Percentiles rank a stretch among this genome's conserved stretches.
phyloP scores from a whole-genome alignment of 2,329 filamentous ascomycete genomes.

The Aspergillus vadensis region DNA sequence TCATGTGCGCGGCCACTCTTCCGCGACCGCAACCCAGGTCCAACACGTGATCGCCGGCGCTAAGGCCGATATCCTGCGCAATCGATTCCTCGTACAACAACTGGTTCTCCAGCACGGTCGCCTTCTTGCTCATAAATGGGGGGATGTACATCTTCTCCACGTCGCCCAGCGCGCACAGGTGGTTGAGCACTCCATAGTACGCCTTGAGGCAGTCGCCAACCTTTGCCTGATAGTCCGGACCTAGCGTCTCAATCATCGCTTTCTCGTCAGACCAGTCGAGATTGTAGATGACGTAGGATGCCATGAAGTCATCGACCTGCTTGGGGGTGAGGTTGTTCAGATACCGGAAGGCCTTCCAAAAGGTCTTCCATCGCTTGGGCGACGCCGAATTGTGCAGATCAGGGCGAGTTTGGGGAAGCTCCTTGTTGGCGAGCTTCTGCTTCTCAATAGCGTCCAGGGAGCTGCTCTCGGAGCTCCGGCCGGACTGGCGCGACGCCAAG shows the following conservation, averaged over 20 bases:
- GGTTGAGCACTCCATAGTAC: constrained; percentile 59
- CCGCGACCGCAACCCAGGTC: constrained; percentile 58
- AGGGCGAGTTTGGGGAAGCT: constrained; percentile 9
- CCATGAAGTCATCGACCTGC: constrained; percentile 59
- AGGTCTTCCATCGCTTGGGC: constrained; percentile 54
- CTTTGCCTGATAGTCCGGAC: constrained; percentile 53
- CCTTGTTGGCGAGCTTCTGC: constrained; percentile 21
- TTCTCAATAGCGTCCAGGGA: constrained; percentile 32
- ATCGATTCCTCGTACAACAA: constrained; percentile 56
- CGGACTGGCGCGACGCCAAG: constrained; percentile 26
- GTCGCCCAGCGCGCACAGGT: constrained; percentile 57
- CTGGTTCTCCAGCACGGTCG: constrained; percentile 55
- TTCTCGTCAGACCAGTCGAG: constrained; percentile 57
- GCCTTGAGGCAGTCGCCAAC: constrained; percentile 55
- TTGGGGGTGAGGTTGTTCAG: constrained; percentile 52
- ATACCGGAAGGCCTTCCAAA: constrained; percentile 54
- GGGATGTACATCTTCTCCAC: constrained; percentile 64
- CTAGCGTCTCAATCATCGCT: constrained; percentile 52
- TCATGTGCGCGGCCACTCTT: constrained; percentile 57
- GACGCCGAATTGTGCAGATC: constrained; percentile 49
- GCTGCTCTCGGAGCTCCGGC: constrained; percentile 32
- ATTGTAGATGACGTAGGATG: constrained; percentile 59
- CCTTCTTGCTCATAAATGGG: constrained; percentile 55
- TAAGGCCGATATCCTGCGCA: constrained; percentile 50
- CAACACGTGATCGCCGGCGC: constrained; percentile 50